These are phyloP conservation scores for Helminthosporium solani DNA, from an alignment of 2,329 filamentous ascomycete species.

Conservation along the genomic window DNA sequence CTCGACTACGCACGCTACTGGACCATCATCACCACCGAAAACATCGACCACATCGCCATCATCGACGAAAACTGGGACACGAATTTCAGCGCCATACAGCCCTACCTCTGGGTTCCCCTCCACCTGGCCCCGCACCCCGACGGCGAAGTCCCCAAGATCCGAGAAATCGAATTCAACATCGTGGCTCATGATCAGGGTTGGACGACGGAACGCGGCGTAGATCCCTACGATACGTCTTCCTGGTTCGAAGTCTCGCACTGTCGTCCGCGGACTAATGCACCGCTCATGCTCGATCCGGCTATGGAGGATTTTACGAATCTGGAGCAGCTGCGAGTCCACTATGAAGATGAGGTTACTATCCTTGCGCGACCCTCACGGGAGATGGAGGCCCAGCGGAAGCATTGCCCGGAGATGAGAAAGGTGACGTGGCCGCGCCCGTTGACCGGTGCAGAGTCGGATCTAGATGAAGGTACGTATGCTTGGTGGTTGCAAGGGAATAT, in stretches of 20 bases:
- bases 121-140: slow-evolving; percentile 1
- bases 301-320: neutral
- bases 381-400: slow-evolving; percentile 12
- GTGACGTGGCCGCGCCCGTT: neutral
- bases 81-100: slow-evolving; percentile 9
- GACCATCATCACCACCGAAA: slow-evolving; percentile 1
- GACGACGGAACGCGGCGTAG: slow-evolving; percentile 15
- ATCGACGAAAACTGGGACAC: slow-evolving; percentile 7
- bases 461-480: slow-evolving; percentile 14
- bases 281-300: neutral
- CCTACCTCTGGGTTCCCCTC: slow-evolving; percentile 7
- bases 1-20: slow-evolving; percentile 21
- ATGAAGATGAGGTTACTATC: neutral
- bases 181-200: slow-evolving; percentile 26
- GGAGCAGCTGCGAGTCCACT: neutral
- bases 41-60: slow-evolving; percentile 1
- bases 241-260: slow-evolving; percentile 22
- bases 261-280: neutral
- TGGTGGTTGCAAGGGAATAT: slow-evolving; percentile 25
- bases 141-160: slow-evolving; percentile 8
- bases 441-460: neutral
- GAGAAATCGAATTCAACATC: slow-evolving; percentile 18
- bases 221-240: slow-evolving; percentile 19
- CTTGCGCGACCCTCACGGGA: slow-evolving; percentile 7
- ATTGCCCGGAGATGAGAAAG: slow-evolving; percentile 14